Evolutionary conservation across 768 basidiomycete genomes (phyloP), one percentile per base, ranked within the genome.

Genomic region (Tulasnella sp.): DNA sequence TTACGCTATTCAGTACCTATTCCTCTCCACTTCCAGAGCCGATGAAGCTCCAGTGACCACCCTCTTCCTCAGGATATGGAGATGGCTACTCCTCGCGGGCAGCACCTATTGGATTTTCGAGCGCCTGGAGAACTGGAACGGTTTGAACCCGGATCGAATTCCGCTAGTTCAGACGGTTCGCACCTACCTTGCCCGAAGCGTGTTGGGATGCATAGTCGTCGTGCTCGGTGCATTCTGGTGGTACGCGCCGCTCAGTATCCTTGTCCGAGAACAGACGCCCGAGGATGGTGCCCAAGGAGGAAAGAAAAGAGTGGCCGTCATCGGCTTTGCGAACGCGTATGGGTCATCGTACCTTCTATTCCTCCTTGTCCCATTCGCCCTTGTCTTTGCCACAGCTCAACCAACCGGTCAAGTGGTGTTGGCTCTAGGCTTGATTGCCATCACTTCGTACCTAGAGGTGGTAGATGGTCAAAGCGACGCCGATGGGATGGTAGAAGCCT

Each of bases 291-390:
- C 29, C 49, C n/a, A 52, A 31, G 58, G 58, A 19, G 58, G 58
- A 25, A 67, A 58, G 54, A 37, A 58, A 40, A 9, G 8, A 79
- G 81, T 77, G 80, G 45, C 81, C 37, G 87, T 98, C 1, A 83
- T 94, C 0, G 96, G 96, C 0, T 97, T 91, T 80, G 93, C 93
- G 0, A 97, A 98, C 81, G 90, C 93, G 0, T 96, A 90, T 80
- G 97, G 95, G 19, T 90, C 95, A 19, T 89, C 93, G 1, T 97
- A 95, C 82, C 84, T 96, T 74, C 84, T 97, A 45, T 93, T 97
- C 80, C 91, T 92, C 88, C 85, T 87, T 8, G 86, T 92, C 31
- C 83, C 86, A 68, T 87, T 97, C 52, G 85, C 85, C 4, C 73
- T 91, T 39, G 76, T 85, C 75, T 93, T 89, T 82, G 83, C 88